These are phyloP conservation scores for Neonectria neomacrospora DNA, from an alignment of 2,329 filamentous ascomycete species.

Conservation along the genomic window DNA sequence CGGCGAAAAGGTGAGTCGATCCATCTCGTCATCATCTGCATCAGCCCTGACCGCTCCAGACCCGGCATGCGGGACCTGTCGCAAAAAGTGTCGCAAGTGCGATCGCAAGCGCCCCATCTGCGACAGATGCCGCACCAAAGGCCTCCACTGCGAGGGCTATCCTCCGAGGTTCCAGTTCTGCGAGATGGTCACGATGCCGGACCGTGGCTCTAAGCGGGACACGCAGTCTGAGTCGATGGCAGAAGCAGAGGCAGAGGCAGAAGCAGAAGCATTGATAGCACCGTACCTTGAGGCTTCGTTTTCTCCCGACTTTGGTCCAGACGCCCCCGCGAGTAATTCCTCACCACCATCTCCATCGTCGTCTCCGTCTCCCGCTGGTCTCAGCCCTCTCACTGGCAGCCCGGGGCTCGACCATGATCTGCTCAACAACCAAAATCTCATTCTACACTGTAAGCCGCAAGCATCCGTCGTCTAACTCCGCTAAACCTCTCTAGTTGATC, in stretches of 20 bases:
- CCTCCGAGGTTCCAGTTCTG: constrained; percentile 46
- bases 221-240: not conserved
- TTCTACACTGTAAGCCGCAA: constrained; percentile 26
- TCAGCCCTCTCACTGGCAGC: not conserved
- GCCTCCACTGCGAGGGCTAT: constrained; percentile 47
- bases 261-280: accelerated
- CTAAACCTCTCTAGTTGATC: constrained; percentile 31
- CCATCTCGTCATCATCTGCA: too few relatives aligned
- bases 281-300: not conserved
- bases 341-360: not conserved
- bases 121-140: constrained; percentile 44
- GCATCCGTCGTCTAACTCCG: constrained; percentile 5
- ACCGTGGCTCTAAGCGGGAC: not conserved
- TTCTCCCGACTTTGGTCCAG: not conserved
- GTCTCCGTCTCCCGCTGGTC: not conserved
- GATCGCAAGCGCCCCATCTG: constrained; percentile 45
- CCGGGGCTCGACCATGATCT: constrained; percentile 23
- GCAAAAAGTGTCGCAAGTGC: constrained; percentile 49
- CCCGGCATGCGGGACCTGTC: constrained; percentile 47
- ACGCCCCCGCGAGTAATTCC: not conserved
- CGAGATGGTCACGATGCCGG: constrained; percentile 20
- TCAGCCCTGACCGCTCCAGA: constrained; percentile 27
- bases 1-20: constrained; percentile 37
- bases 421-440: constrained; percentile 8
- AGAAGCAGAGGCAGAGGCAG: too few relatives aligned